phyloP scores from a whole-genome alignment of 768 basidiomycete genomes.

The Leucogyrophana mollusca region DNA sequence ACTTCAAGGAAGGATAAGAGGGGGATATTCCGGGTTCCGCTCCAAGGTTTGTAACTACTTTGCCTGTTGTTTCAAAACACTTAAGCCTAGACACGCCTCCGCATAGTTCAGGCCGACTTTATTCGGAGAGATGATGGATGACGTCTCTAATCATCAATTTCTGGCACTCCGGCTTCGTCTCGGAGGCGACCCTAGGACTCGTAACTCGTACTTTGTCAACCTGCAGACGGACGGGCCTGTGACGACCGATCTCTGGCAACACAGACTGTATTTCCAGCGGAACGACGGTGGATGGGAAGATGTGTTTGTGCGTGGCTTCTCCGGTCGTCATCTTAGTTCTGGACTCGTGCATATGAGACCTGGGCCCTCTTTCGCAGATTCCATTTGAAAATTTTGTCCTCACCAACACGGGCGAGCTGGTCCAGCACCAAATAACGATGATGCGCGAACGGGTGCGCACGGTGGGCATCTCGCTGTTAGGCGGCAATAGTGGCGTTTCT shows the following conservation, averaged over 20 bases:
- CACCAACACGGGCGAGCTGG: conserved; percentile 71
- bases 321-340: conserved; percentile 9
- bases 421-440: conserved; percentile 73
- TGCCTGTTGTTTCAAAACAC: neutral
- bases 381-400: conserved; percentile 76
- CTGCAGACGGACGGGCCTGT: conserved; percentile 85
- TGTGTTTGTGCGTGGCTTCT: conserved; percentile 57
- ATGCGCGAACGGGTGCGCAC: conserved; percentile 71
- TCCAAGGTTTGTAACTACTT: conserved; percentile 65
- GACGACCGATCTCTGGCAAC: conserved; percentile 91
- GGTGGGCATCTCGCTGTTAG: conserved; percentile 84
- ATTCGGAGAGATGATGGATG: conserved; percentile 84
- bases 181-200: conserved; percentile 72
- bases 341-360: too few species aligned
- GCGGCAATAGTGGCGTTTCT: conserved; percentile 72
- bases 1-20: conserved; percentile 66
- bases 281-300: conserved; percentile 76
- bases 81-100: neutral
- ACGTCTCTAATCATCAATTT: conserved; percentile 79
- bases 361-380: conserved; percentile 47
- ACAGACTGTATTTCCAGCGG: conserved; percentile 77
- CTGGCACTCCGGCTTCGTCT: conserved; percentile 78
- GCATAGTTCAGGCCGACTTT: conserved; percentile 73
- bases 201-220: conserved; percentile 90
- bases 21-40: conserved; percentile 90